Evolutionary conservation across 1,284 basidiomycete species (phyloP), one percentile per base, ranked within the genome.

Genomic region (Fomitopsis pinicola): DNA sequence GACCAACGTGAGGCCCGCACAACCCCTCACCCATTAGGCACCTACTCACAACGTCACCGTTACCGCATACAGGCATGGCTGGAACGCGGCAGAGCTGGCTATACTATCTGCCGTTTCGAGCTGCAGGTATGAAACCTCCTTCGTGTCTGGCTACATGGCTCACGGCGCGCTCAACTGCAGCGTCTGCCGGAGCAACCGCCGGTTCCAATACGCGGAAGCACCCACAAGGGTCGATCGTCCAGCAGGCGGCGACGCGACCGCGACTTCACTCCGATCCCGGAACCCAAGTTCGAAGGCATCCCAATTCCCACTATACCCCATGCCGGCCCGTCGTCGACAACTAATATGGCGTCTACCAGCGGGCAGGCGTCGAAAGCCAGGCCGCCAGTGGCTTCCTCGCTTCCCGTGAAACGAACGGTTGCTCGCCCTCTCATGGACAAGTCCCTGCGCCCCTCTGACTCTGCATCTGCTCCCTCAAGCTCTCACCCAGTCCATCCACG

Each of bases 21-120:
- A 8, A 33, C 30, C 30, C 10, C 10, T 46, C 45, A 64, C 53
- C 2, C 7, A 33, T 33, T 2, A 33, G 30, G 30, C 30, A 5
- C 2, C 9, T 12, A 4, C 10, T 12, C 38, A 12, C 22, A 36
- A 10, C 15, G 4, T n/a, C 14, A 15, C 50, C 26, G 40, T 22
- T 14, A 6, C 26, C 15, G 7, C 4, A n/a, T 15, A 0, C 30
- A 69, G 67, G 66, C 67, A 4, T 67, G 63, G 63, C 61, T 64
- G 57, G 66, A 62, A 19, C 53, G 35, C 3, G 68, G 68, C 14
- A 64, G 65, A 58, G 61, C 64, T 36, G 68, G 68, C 1, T 63
- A 59, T 53, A 53, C 59, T 35, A 65, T 70, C 3, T 70, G 68
- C 67, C 67, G 66, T n/a, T 67, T 56, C 48, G 36, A 26, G 7